Base-by-base conservation (phyloP, 345 rosid genomes). In the Hypericum androsaemum region DNA sequence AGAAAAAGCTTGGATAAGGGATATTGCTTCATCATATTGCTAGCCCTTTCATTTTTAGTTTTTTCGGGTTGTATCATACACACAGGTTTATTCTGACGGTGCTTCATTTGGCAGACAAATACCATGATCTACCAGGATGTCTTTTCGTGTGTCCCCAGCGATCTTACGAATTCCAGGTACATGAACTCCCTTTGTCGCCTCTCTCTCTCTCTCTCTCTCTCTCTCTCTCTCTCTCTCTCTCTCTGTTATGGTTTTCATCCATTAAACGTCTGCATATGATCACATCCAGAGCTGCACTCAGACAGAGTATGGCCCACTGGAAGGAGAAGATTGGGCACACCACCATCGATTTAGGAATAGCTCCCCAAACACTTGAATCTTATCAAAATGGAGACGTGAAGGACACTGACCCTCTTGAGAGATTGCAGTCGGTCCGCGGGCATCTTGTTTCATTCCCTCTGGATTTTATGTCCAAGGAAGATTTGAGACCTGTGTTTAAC, bases 381-480 rank as follows among this genome's bases (percentile, higher is more conserved):
- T 73, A 78, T 49, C 73, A 64, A 43, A 78, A 80, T 14, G 95
- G 95, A 43, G 89, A 78, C 55, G 52, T 81, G 10, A 74, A 59
- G 45, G 69, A 65, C 57, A 71, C 64, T 0, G 79, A 85, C 56
- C 86, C 95, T 2, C 39, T 78, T 79, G 95, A 77, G 53, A 78
- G 94, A 74, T 65, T 92, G 49, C 63, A 61, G 58, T 56, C 86
- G 0, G 64, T 88, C 7, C 71, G 68, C 12, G 98, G 96, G 54
- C 95, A 92, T 59, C 96, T 92, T 10, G 98, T 92, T 73, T 80
- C 94, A 8, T 85, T 80, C 71, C 98, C 97, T 8, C 57, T 92
- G 77, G 97, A 85, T 61, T 92, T 92, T 74, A 83, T 88, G 98
- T 69, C 80, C 77, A 68, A 62, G 62, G 98, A 92, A 77, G 98